Base-by-base conservation (phyloP, 768 basidiomycete species). In the Lactarius trivialis region DNA sequence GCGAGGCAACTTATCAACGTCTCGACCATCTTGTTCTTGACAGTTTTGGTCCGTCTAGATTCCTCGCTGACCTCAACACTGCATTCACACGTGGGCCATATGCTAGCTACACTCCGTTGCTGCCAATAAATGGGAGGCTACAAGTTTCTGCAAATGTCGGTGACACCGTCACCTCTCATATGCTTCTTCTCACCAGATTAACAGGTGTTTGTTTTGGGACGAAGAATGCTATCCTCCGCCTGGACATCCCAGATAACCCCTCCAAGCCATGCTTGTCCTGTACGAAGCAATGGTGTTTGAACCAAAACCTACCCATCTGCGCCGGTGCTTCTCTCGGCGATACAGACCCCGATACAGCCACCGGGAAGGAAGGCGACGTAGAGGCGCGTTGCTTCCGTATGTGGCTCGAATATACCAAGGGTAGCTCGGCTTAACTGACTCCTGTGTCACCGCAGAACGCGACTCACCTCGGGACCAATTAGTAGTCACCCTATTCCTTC, bases 401-500 rank as follows among this genome's bases (percentile, higher is more conserved):
- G 93, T 71, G 43, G 11, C 32, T 30, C 33, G 7, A 11, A 33
- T 24, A 4, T 26, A n/a, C n/a, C 11, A 9, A 19, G 50, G 26
- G 28, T 51, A 51, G 0, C 28, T 32, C 28, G 7, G 26, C 26
- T 21, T 28, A 33, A 34, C 54, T 62, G 21, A 45, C 59, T 57
- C 70, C 70, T 58, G 65, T 60, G 19, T 61, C 63, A 68, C 58
- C 64, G 56, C 74, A 96, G 93, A 95, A 77, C 84, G 94, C 64
- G 93, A 96, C 77, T 94, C 91, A 21, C 94, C 94, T n/a, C 77
- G 93, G 72, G 94, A 97, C 75, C 93, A 96, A 71, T 79, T 95
- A 32, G 88, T 96, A 34, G 94, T 96, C 51, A 93, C 93, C 19
- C 78, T 95, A 56, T 97, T 96, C 77, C 78, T 96, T 32, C 75